phyloP scores from a whole-genome alignment of 1,284 basidiomycete species.

The Trichosporon ovoides region DNA sequence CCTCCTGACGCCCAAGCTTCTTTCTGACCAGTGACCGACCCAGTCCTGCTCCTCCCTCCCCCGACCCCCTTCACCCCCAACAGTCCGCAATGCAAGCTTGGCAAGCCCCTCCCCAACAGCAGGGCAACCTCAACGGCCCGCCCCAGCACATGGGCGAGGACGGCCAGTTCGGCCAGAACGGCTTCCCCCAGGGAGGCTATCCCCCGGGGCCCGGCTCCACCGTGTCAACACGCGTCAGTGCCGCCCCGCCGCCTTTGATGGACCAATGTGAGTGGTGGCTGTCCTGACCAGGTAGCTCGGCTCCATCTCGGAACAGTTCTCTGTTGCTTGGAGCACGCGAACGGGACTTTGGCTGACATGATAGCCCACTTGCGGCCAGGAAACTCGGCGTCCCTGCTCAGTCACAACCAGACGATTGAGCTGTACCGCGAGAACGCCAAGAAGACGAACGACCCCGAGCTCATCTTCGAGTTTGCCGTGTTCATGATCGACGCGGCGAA shows the following conservation, averaged over 20 bases:
- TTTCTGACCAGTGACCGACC: not conserved
- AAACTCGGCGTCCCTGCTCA: constrained; percentile 82
- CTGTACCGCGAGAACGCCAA: constrained; percentile 96
- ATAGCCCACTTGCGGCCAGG: constrained; percentile 82
- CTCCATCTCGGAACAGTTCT: not conserved
- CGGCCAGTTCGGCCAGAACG: not conserved
- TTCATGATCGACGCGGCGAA: constrained; percentile 98
- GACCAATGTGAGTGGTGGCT: constrained; percentile 45
- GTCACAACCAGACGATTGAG: constrained; percentile 91
- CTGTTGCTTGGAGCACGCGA: not conserved
- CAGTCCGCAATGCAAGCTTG: not conserved
- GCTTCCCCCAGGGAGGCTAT: not conserved
- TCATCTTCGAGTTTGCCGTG: constrained; percentile 96
- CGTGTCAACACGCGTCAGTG: not conserved
- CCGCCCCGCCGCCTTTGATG: constrained; percentile 36
- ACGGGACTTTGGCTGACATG: not conserved
- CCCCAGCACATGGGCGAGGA: constrained; percentile 1
- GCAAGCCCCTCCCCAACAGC: constrained; percentile 2
- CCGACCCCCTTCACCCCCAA: not conserved
- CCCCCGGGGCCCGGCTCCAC: constrained; percentile 1
- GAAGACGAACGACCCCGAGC: constrained; percentile 95
- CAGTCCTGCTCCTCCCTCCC: not conserved
- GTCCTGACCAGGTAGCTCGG: not conserved
- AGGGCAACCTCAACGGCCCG: not conserved
- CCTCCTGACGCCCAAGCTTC: no score